Conservation (phyloP, 2,329 filamentous ascomycete species). For the Fusarium tricinctum region DNA sequence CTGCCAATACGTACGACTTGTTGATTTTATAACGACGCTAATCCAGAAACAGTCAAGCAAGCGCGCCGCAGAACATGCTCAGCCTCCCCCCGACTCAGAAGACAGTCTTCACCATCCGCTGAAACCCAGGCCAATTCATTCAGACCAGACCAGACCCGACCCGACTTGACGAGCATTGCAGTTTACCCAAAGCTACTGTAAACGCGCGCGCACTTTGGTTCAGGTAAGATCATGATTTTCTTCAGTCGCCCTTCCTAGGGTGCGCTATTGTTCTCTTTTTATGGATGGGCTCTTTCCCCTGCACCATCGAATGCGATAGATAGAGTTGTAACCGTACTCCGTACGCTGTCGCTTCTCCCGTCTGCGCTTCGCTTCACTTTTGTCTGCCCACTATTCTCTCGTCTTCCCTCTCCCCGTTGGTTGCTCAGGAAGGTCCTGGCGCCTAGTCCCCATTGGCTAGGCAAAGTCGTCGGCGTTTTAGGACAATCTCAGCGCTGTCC, state of each 20-base stretch:
- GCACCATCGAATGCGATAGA: slow-evolving; percentile 35
- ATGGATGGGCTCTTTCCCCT: slow-evolving; percentile 6
- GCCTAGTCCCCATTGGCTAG: slow-evolving; percentile 30
- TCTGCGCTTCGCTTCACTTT: slow-evolving; percentile 39
- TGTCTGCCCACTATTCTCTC: slow-evolving; percentile 40
- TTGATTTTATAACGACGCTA: slow-evolving; percentile 48
- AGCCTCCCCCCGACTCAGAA: slow-evolving; percentile 45
- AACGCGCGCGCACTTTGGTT: slow-evolving; percentile 48
- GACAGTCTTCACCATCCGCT: slow-evolving; percentile 51
- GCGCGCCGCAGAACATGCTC: slow-evolving; percentile 37
- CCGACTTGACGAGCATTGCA: slow-evolving; percentile 49
- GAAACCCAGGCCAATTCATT: slow-evolving; percentile 52
- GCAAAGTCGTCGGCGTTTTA: slow-evolving; percentile 31
- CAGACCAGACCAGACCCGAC: slow-evolving; percentile 21
- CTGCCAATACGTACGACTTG: slow-evolving; percentile 25
- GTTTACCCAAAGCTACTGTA: slow-evolving; percentile 46
- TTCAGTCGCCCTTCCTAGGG: slow-evolving; percentile 27
- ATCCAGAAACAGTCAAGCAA: slow-evolving; percentile 49
- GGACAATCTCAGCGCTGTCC: slow-evolving; percentile 7
- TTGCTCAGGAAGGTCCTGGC: slow-evolving; percentile 15
- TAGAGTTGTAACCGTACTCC: slow-evolving; percentile 28
- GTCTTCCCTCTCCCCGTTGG: slow-evolving; percentile 27
- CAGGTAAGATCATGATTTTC: slow-evolving; percentile 51
- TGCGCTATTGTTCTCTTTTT: slow-evolving; percentile 21
- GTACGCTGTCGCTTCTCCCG: slow-evolving; percentile 33